Evolutionary conservation across 768 basidiomycete species (phyloP).

Genomic region (Zangia roseola): DNA sequence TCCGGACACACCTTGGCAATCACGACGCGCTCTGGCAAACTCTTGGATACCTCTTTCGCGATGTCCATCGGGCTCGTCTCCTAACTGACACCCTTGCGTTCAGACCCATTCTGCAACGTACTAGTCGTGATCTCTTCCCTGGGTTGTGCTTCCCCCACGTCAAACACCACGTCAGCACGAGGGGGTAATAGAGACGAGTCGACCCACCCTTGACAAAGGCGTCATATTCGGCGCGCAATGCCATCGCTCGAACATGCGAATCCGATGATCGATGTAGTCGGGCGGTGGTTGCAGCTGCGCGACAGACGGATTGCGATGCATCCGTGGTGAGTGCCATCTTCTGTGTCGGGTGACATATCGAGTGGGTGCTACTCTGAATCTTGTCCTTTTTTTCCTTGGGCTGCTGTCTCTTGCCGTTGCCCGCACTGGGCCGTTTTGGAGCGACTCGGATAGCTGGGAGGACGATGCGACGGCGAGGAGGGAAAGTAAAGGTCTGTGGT

Average conservation of each 20-base stretch:
- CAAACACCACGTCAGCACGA: not conserved
- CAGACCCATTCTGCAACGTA: conserved; percentile 85
- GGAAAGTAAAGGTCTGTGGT: conserved; percentile 3
- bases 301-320: not conserved
- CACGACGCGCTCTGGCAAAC: conserved; percentile 83
- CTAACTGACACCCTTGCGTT: conserved; percentile 87
- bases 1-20: conserved; percentile 78
- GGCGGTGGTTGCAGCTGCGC: conserved; percentile 79
- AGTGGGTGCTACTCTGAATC: conserved; percentile 46
- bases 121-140: conserved; percentile 78
- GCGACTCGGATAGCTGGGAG: conserved; percentile 47
- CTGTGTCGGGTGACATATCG: conserved; percentile 40
- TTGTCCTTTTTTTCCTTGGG: conserved; percentile 48
- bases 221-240: conserved; percentile 83
- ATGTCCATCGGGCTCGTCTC: conserved; percentile 92
- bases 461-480: conserved; percentile 43
- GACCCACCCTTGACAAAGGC: conserved; percentile 69
- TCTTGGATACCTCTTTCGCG: conserved; percentile 84
- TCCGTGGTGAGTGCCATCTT: not conserved
- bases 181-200: no score
- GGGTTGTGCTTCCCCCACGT: conserved; percentile 53
- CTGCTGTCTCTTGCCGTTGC: conserved; percentile 33
- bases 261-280: conserved; percentile 84
- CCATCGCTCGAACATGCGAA: conserved; percentile 87
- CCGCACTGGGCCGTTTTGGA: conserved; percentile 40